A percentile compares a stretch with the other conserved stretches of the same genome.
Evolutionary conservation across 164 flowering plant species (phyloP).

Genomic region (Liquidambar formosana): DNA sequence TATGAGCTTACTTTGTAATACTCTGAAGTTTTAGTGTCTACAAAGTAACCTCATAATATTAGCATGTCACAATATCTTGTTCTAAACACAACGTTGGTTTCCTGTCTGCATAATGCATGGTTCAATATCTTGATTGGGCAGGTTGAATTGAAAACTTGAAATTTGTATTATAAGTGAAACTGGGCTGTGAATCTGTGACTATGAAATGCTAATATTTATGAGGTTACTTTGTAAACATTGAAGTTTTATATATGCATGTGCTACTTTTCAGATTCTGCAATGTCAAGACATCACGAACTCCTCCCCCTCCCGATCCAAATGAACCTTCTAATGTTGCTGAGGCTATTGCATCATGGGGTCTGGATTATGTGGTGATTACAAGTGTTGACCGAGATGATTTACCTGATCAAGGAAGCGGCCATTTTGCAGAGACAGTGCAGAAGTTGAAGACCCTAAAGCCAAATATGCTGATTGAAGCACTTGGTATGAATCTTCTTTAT

Average conservation of each 20-base stretch:
- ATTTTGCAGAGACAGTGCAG: conserved; percentile 94
- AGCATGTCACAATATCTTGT: too few species aligned
- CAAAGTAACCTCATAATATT: too few species aligned
- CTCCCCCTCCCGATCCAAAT: conserved; percentile 95
- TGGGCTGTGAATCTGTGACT: background rate
- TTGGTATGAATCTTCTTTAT: conserved; percentile 55
- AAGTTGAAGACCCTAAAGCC: conserved; percentile 81
- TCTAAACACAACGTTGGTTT: background rate
- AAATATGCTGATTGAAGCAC: conserved; percentile 85
- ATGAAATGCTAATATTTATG: background rate
- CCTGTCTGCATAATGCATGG: background rate
- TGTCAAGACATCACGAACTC: conserved; percentile 95
- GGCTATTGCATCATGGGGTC: conserved; percentile 98
- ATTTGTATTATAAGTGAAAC: background rate
- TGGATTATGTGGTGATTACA: conserved; percentile 96
- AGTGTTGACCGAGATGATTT: conserved; percentile 98
- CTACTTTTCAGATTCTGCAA: conserved; percentile 75
- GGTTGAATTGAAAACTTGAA: background rate
- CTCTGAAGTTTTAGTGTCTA: too few species aligned
- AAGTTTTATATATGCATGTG: background rate
- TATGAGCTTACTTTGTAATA: too few species aligned
- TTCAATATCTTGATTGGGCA: background rate
- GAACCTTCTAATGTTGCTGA: conserved; percentile 95
- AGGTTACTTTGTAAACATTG: background rate
- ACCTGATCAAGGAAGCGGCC: conserved; percentile 94